phyloP scores from a whole-genome alignment of 2,329 filamentous ascomycete genomes.

The Magnaporthiopsis incrustans region DNA sequence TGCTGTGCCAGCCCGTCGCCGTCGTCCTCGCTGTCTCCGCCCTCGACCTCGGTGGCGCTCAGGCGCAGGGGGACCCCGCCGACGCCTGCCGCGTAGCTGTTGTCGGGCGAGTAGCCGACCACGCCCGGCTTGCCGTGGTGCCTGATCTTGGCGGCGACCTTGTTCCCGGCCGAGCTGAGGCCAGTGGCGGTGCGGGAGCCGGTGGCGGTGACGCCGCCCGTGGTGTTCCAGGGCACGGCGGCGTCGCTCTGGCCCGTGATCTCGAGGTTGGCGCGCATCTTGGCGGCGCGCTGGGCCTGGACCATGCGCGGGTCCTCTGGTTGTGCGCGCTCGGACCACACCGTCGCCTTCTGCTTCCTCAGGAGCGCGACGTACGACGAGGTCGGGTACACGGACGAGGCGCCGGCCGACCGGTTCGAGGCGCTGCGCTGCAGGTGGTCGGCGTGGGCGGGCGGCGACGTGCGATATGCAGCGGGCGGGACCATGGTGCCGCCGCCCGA shows the following conservation, averaged over 20 bases:
- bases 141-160: conserved; percentile 77
- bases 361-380: conserved; percentile 92
- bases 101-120: conserved; percentile 69
- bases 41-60: conserved; percentile 91
- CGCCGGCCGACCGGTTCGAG: conserved; percentile 64
- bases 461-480: conserved; percentile 49
- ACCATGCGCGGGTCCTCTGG: conserved; percentile 79
- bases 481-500: conserved; percentile 36
- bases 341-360: conserved; percentile 92
- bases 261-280: conserved; percentile 77
- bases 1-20: conserved; percentile 32
- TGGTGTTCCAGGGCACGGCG: not conserved
- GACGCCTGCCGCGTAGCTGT: conserved; percentile 64
- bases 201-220: conserved; percentile 15
- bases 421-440: conserved; percentile 59
- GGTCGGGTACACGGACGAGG: conserved; percentile 37
- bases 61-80: conserved; percentile 83
- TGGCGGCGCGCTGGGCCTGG: conserved; percentile 79
- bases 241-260: conserved; percentile 53
- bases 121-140: conserved; percentile 77
- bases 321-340: conserved; percentile 95
- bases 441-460: conserved; percentile 43
- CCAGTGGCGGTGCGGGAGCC: conserved; percentile 54
- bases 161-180: conserved; percentile 46
- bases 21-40: conserved; percentile 74